Evolutionary conservation across 2,329 filamentous ascomycete species (phyloP).

Genomic region (Gnomoniopsis sp.): DNA sequence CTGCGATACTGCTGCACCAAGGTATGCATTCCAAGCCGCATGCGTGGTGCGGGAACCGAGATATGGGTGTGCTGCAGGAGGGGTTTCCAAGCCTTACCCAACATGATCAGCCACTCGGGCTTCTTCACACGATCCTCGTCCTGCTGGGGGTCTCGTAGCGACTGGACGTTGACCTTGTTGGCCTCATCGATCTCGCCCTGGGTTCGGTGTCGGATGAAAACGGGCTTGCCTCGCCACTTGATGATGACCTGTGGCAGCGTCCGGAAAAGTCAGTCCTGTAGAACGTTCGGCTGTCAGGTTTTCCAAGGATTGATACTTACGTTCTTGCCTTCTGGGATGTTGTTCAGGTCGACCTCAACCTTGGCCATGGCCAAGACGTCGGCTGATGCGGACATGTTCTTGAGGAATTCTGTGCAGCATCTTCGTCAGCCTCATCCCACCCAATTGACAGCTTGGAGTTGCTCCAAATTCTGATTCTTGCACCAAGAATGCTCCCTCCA

Average conservation of each 20-base stretch:
- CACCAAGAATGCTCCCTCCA: neutral
- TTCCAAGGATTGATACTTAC: conserved; percentile 52
- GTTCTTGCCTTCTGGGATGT: conserved; percentile 99
- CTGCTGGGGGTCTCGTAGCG: conserved; percentile 84
- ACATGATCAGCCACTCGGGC: conserved; percentile 98
- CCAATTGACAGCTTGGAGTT: neutral
- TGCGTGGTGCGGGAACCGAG: neutral
- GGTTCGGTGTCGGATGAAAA: conserved; percentile 99
- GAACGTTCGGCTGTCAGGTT: neutral
- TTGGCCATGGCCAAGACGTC: conserved; percentile 99
- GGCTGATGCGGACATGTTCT: conserved; percentile 99
- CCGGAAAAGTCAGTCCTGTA: neutral
- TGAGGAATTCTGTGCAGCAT: conserved; percentile 77
- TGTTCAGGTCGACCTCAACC: conserved; percentile 90
- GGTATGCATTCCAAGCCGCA: too few relatives aligned
- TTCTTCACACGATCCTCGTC: conserved; percentile 95
- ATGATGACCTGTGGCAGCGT: conserved; percentile 74
- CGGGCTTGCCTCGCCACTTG: conserved; percentile 99
- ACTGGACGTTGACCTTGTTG: conserved; percentile 78
- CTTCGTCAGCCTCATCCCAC: conserved; percentile 4
- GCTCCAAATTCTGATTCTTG: neutral
- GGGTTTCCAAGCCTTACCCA: conserved; percentile 58
- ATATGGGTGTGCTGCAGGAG: neutral
- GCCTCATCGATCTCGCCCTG: conserved; percentile 90
- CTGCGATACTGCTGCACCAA: neutral